phyloP scores from a whole-genome alignment of 2,329 filamentous ascomycete genomes.

The Epichloe baconii region DNA sequence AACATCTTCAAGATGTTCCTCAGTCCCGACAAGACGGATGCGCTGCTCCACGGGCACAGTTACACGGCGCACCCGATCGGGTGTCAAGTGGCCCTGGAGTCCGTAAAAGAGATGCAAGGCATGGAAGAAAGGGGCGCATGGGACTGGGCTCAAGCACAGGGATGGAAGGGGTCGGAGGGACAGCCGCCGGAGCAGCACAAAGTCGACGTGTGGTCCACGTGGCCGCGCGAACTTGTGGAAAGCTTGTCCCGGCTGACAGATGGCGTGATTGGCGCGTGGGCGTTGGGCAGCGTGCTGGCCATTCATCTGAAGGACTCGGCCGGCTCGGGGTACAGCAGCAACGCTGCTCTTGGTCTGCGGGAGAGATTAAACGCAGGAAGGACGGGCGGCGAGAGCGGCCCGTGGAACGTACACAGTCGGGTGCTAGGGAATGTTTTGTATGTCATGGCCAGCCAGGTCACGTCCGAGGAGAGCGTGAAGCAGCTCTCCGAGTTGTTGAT shows the following conservation, averaged over 20 bases:
- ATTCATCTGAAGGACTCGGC: slow-evolving; percentile 37
- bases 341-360: slow-evolving; percentile 31
- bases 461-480: slow-evolving; percentile 16
- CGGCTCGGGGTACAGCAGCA: slow-evolving; percentile 33
- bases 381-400: slow-evolving; percentile 11
- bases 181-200: not conserved
- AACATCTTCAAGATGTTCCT: slow-evolving; percentile 60
- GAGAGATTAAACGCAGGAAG: slow-evolving; percentile 17
- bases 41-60: slow-evolving; percentile 71
- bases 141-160: slow-evolving; percentile 39
- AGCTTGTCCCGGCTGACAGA: slow-evolving; percentile 39
- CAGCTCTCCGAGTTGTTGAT: slow-evolving; percentile 12
- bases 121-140: slow-evolving; percentile 46
- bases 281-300: slow-evolving; percentile 61
- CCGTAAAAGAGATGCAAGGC: slow-evolving; percentile 42
- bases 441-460: slow-evolving; percentile 41
- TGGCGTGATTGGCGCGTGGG: slow-evolving; percentile 52
- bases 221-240: slow-evolving; percentile 48
- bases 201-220: slow-evolving; percentile 49
- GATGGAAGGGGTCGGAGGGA: slow-evolving; percentile 14
- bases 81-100: slow-evolving; percentile 63
- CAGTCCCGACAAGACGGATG: slow-evolving; percentile 62
- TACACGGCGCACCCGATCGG: slow-evolving; percentile 78
- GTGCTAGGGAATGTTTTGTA: slow-evolving; percentile 47
- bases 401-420: slow-evolving; percentile 39